phyloP scores from a whole-genome alignment of 805 yeast genomes.

The Sugiyamaella valdiviana region DNA sequence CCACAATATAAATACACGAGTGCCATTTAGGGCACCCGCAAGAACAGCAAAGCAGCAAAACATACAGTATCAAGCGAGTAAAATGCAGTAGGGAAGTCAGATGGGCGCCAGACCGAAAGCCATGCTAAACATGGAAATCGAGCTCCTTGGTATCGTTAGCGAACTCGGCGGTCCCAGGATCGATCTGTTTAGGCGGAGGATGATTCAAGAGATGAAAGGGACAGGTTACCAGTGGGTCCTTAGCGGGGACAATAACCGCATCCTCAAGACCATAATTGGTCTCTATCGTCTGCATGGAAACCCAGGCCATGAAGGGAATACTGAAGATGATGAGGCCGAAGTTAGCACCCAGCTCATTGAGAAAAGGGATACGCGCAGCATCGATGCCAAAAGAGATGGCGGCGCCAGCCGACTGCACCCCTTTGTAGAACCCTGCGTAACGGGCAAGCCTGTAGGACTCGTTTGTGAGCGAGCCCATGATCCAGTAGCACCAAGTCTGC shows the following conservation, averaged over 20 bases:
- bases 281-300: conserved; percentile 10
- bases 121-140: no score
- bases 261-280: conserved; percentile 17
- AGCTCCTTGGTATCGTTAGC: no score
- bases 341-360: conserved; percentile 17
- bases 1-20: no score
- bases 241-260: conserved; percentile 13
- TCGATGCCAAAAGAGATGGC: conserved; percentile 40
- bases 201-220: no score
- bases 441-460: conserved; percentile 42
- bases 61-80: no score
- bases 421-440: conserved; percentile 45
- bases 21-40: no score
- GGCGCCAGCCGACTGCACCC: conserved; percentile 45
- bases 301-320: conserved; percentile 16
- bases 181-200: no score
- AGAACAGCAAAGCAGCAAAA: no score
- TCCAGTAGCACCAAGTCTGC: conserved; percentile 43
- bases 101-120: no score
- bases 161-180: no score
- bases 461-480: conserved; percentile 42
- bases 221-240: not conserved
- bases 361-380: conserved; percentile 14
- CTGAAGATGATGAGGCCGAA: conserved; percentile 14
- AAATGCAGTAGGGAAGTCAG: no score